Base-by-base conservation (phyloP, 768 basidiomycete species). In the Mycena floridula region DNA sequence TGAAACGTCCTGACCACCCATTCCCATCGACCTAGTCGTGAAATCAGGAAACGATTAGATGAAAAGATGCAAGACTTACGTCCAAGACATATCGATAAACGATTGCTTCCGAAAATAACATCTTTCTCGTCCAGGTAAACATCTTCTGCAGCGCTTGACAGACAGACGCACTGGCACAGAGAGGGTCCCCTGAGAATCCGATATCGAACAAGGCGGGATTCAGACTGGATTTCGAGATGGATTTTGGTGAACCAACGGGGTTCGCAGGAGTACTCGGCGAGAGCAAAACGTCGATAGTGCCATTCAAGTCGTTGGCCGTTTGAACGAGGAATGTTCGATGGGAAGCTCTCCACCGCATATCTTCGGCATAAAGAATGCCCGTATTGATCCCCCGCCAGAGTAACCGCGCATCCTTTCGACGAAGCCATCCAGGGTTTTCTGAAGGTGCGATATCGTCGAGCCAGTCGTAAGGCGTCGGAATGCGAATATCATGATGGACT, bases 371-470 rank as follows among this genome's bases (percentile, higher is more conserved):
- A 57, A 61, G 68, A 2, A 78, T 82, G 21, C 86, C 85, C 4
- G 85, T 88, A 22, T 79, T 86, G 24, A 76, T 74, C 4, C 87
- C 87, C 20, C 87, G 65, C 87, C 87, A 89, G 41, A 77, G 69
- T 37, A 88, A 45, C 25, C 74, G 55, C 45, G 76, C 73, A 50
- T 83, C 74, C 2, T 55, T 45, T 60, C 81, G 83, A 41, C 72
- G 65, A 1, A 74, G 70, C 81, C 84, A 89, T 0, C 67, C 67
- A 4, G 77, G 69, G 54, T 82, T 74, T 47, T 77, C n/a, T n/a
- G n/a, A n/a, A 32, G 68, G 62, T 11, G 55, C 55, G 5, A 67
- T 58, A 11, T 71, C 70, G 7, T 67, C 71, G 0, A 68, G 40
- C 74, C 74, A 80, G 15, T 60, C 67, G 39, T 74, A 75, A 0